Percentiles rank a stretch among this genome's conserved stretches.
These are phyloP conservation scores for Candida labiduridarum DNA, from an alignment of 1,139 yeast genomes.

Conservation along the genomic window DNA sequence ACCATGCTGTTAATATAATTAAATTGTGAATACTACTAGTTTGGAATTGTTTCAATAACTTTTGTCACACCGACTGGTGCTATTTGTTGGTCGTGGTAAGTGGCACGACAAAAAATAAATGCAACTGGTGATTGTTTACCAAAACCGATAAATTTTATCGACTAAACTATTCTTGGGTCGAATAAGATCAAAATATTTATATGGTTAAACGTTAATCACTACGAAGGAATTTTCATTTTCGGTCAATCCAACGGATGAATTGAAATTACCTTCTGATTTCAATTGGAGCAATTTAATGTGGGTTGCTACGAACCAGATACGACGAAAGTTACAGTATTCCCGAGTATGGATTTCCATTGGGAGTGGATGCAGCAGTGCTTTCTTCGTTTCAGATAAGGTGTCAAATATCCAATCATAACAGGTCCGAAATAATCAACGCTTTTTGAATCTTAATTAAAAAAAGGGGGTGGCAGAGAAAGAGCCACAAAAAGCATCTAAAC, in stretches of 20 bases:
- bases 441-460: not conserved
- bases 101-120: not conserved
- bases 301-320: not conserved
- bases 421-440: not conserved
- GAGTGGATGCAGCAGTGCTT: too few relatives aligned
- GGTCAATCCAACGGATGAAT: not conserved
- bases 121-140: not conserved
- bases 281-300: too few relatives aligned
- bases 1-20: too few relatives aligned
- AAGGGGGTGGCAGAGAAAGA: too few relatives aligned
- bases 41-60: too few relatives aligned
- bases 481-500: too few relatives aligned
- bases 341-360: not conserved
- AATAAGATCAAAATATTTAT: not conserved
- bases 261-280: not conserved
- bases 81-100: too few relatives aligned
- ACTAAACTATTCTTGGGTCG: not conserved
- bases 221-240: too few relatives aligned
- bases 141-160: not conserved
- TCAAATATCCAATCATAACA: not conserved
- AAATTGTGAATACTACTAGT: too few relatives aligned
- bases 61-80: too few relatives aligned
- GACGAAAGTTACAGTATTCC: not conserved
- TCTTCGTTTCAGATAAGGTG: not conserved
- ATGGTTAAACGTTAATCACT: not conserved